Base-by-base conservation (phyloP, 176 grass and related monocot species). In the Stipa capillata region DNA sequence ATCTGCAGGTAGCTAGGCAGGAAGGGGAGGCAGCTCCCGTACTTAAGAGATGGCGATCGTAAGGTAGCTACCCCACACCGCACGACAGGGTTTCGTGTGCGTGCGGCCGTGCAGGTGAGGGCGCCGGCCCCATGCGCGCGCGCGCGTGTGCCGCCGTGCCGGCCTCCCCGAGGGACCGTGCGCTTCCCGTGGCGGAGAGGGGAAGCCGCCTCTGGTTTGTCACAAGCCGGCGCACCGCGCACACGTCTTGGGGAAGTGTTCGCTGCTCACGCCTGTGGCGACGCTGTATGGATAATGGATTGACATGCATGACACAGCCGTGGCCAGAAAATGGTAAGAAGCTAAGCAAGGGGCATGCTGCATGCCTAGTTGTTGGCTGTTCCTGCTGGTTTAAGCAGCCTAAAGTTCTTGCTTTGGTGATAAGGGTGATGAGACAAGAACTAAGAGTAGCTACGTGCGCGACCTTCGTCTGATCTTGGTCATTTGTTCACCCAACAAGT, bases 81-180 rank as follows among this genome's bases (percentile, higher is more conserved):
- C 64, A 69, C 50, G 48, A 37, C 58, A 76, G 43, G 24, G 58
- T 74, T 54, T 33, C 69, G 70, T 74, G 57, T 65, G 45, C 80
- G 80, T 51, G 55, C 31, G 1, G 15, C 25, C 45, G 45, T 18
- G 45, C 39, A 40, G 6, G 37, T 8, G 37, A n/a, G 0, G 6
- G 37, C 37, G 37, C 37, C 7, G 37, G 7, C 7, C 7, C 1
- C 37, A 40, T 10, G 39, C 39, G 8, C 1, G 1, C 39, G 39
- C 39, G 8, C 41, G 55, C 40, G n/a, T n/a, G n/a, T n/a, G n/a
- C n/a, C n/a, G n/a, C n/a, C 74, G 55, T 77, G 56, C 55, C 74
- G 75, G 28, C 75, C 41, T 63, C 18, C 11, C 40, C 65, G 65
- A 8, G 40, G n/a, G 23, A 2, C 10, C 39, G 25, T 18, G 73